Evolutionary conservation across 108 stramenopile species (phyloP).

Genomic region (Skeletonema costatum): DNA sequence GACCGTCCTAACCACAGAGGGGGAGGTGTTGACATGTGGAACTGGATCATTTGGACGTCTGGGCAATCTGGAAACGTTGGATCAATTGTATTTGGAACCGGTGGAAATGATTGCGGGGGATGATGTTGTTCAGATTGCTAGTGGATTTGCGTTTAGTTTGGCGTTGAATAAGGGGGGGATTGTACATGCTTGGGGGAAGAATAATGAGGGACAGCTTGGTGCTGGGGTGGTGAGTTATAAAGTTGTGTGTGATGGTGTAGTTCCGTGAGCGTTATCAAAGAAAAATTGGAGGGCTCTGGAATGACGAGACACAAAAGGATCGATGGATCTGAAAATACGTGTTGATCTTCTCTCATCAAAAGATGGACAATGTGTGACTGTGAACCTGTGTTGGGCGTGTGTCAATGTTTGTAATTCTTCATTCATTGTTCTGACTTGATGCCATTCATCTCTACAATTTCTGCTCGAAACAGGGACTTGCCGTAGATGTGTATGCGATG

Average conservation of each 20-base stretch:
- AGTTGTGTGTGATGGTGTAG: not conserved
- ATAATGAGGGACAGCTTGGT: slow-evolving; percentile 89
- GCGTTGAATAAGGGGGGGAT: slow-evolving; percentile 71
- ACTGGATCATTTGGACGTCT: slow-evolving; percentile 75
- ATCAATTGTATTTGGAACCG: slow-evolving; percentile 81
- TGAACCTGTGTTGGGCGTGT: not conserved
- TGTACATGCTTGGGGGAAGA: slow-evolving; percentile 85
- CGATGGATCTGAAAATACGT: not conserved
- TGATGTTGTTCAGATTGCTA: slow-evolving; percentile 60
- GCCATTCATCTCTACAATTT: not conserved
- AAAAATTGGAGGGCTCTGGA: not conserved
- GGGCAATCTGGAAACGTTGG: slow-evolving; percentile 81
- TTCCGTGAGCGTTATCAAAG: not conserved
- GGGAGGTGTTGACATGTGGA: slow-evolving; percentile 84
- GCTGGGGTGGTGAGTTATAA: slow-evolving; percentile 49
- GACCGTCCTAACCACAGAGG: slow-evolving; percentile 84
- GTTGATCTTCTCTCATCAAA: not conserved
- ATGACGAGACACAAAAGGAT: not conserved
- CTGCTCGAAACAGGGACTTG: slow-evolving; percentile 49
- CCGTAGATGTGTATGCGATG: slow-evolving; percentile 91
- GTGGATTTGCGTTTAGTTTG: slow-evolving; percentile 80
- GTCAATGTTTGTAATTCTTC: not conserved
- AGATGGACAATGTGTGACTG: not conserved
- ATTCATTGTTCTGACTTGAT: not conserved
- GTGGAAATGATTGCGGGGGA: slow-evolving; percentile 71